Base-by-base conservation (phyloP, 306 rosid species). In the Prunus padus region DNA sequence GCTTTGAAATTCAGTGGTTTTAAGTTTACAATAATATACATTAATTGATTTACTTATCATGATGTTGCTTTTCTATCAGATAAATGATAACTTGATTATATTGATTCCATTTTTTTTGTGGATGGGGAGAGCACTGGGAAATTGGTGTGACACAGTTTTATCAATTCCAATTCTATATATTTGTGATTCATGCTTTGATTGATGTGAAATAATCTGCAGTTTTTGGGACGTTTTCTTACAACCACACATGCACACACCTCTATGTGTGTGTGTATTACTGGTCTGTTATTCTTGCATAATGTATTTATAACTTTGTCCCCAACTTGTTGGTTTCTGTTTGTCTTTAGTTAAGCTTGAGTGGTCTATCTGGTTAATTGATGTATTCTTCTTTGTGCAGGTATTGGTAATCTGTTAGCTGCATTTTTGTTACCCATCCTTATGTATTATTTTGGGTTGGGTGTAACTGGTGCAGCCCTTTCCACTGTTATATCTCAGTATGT, bases 401-500 rank as follows among this genome's bases (percentile, higher is more conserved):
- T 95, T 52, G 97, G 97, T 65, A 92, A 90, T 85, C 82, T 90
- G 62, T 82, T 89, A 49, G 96, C 97, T 44, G 93, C 88, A 56
- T 46, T 91, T 78, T 88, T 92, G 61, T 88, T 88, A 80, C 99
- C 99, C 64, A 69, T 88, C 68, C 91, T 92, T 62, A 95, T 95
- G 82, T 88, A 92, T 84, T 81, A 76, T 83, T 86, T 90, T 75
- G 73, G 76, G 76, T 77, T 92, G 97, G 97, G 99, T 62, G 89
- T 81, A 77, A 87, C 85, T 75, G 99, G 99, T 56, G 99, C 99
- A 26, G 97, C 96, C 81, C 79, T 92, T 68, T 90, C 99, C 69
- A 88, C 96, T 12, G 97, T 95, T 79, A 65, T 92, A 75, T 95
- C 98, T 71, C 99, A 95, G 99, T 95, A 90, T 71, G 97, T 81